phyloP scores from a whole-genome alignment of 169 alveolate species.

The Plasmodium cynomolgi region DNA sequence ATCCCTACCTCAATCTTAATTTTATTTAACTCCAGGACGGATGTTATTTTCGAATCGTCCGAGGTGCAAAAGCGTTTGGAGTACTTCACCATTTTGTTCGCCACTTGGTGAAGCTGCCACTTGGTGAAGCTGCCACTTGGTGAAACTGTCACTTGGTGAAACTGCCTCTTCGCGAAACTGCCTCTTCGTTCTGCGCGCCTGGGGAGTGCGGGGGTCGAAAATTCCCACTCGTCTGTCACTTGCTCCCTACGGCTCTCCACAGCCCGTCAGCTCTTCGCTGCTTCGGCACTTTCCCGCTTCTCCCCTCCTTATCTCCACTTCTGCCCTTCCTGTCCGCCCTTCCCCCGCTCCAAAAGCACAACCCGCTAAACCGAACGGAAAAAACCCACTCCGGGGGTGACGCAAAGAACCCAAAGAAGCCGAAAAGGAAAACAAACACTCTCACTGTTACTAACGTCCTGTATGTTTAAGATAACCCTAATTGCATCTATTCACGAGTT shows the following conservation, averaged over 20 bases:
- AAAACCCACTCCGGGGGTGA: too few species aligned
- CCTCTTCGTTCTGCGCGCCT: not conserved
- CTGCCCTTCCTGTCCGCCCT: not conserved
- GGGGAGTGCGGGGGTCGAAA: not conserved
- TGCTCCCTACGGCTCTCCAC: not conserved
- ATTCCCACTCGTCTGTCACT: not conserved
- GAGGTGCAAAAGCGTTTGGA: constrained; percentile 31
- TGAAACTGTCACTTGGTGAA: too few species aligned
- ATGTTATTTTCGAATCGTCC: constrained; percentile 2
- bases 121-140: constrained; percentile 13
- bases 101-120: too few species aligned
- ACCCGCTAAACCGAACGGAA: not conserved
- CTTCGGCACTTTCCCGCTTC: too few species aligned
- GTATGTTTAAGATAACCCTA: not conserved
- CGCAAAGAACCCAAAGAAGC: too few species aligned
- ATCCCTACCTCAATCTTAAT: constrained; percentile 28
- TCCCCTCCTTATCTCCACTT: not conserved
- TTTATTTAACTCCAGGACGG: constrained; percentile 27
- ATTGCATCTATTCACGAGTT: too few species aligned
- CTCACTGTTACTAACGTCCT: not conserved
- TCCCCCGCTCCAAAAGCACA: not conserved
- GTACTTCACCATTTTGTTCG: not conserved
- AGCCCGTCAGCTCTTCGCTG: not conserved
- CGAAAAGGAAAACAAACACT: not conserved
- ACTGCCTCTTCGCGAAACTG: not conserved